Percentiles rank a stretch among this genome's conserved stretches.
Conservation (phyloP, 495 filamentous ascomycete genomes). For the Xylaria telfairii region DNA sequence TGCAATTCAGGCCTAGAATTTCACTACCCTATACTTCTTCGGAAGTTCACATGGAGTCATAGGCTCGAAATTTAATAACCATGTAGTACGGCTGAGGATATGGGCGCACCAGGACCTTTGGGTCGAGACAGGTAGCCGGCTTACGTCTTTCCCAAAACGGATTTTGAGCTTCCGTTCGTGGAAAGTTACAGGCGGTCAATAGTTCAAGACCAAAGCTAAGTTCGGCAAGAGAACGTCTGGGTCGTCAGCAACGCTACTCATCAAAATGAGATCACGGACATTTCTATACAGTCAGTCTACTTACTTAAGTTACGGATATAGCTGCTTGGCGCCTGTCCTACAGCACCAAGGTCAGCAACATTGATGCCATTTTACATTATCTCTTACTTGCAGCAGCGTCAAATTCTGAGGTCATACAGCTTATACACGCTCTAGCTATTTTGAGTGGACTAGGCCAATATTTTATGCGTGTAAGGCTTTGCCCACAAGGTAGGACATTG, state of each 20-base stretch:
- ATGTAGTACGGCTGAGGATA: neutral
- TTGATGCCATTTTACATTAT: neutral
- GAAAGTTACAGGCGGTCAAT: neutral
- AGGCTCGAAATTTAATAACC: neutral
- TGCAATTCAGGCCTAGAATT: too few relatives aligned
- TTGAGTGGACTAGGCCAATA: neutral
- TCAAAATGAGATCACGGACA: neutral
- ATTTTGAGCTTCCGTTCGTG: neutral
- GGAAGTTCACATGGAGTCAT: neutral
- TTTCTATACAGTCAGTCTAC: neutral
- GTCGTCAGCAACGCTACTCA: neutral
- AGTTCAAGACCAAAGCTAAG: neutral
- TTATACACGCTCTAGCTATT: neutral
- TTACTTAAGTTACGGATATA: neutral
- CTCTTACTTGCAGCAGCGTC: neutral
- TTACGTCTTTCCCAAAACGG: neutral
- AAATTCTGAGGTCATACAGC: conserved; percentile 2
- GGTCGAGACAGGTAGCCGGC: neutral
- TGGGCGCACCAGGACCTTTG: neutral
- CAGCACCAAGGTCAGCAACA: neutral
- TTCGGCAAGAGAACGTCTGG: neutral
- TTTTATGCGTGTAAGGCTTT: neutral
- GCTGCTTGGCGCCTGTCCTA: neutral
- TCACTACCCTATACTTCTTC: neutral
- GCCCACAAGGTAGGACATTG: neutral